These are phyloP conservation scores for Annulohypoxylon nitens DNA, from an alignment of 495 filamentous ascomycete species.

Conservation along the genomic window DNA sequence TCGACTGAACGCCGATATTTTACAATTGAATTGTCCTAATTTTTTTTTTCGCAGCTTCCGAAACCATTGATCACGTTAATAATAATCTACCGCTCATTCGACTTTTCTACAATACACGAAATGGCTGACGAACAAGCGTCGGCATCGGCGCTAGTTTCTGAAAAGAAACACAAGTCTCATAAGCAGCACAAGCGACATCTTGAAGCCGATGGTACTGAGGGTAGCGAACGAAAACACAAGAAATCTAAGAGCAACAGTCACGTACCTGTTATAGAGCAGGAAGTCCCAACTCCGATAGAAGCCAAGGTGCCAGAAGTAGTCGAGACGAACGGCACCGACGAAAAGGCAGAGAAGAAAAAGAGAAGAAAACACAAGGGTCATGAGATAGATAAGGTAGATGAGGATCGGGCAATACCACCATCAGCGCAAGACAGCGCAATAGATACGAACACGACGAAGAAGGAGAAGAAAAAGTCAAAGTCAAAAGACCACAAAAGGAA, in stretches of 20 bases:
- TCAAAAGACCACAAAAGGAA: constrained; percentile 36
- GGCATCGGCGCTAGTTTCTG: constrained; percentile 14
- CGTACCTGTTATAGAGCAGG: constrained; percentile 5
- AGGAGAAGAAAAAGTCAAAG: constrained; percentile 50
- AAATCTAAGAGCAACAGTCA: constrained; percentile 54
- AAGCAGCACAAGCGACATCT: constrained; percentile 60
- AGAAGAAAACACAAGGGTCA: constrained; percentile 39
- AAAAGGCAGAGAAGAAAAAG: constrained; percentile 45
- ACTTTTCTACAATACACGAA: background rate
- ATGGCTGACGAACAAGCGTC: constrained; percentile 29
- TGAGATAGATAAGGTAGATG: constrained; percentile 25
- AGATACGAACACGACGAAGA: constrained; percentile 32
- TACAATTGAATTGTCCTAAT: background rate
- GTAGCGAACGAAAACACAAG: constrained; percentile 57
- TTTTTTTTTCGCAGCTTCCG: background rate
- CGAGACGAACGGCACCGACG: constrained; percentile 19
- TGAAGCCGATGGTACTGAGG: constrained; percentile 53
- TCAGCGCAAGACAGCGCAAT: constrained; percentile 21
- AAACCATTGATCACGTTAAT: background rate
- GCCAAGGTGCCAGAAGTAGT: constrained; percentile 12
- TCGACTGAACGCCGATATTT: constrained; percentile 18
- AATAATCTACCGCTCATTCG: background rate
- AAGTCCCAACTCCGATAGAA: constrained; percentile 36
- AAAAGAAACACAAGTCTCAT: constrained; percentile 56
- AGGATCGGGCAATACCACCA: background rate